Percentiles rank a stretch among this genome's conserved stretches.
These are phyloP conservation scores for Sarocladiaceae sp. DNA, from an alignment of 2,329 filamentous ascomycete species.

Conservation along the genomic window DNA sequence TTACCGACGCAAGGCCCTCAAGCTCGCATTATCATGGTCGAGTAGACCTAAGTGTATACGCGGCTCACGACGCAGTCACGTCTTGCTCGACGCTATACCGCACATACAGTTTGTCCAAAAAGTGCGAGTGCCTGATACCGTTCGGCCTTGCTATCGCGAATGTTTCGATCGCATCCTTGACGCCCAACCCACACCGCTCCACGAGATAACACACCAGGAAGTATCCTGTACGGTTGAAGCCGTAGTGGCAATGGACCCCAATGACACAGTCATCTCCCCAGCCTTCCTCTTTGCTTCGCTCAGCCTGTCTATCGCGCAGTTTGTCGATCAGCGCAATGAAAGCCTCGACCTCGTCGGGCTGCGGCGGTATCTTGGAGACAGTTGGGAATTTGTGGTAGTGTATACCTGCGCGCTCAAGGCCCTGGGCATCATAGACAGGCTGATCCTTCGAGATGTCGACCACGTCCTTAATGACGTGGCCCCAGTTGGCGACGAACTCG, in stretches of 20 bases:
- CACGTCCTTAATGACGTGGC: conserved; percentile 62
- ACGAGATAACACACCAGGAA: conserved; percentile 89
- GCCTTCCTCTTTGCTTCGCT: conserved; percentile 29
- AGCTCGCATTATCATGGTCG: too few relatives aligned
- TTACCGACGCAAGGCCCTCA: too few relatives aligned
- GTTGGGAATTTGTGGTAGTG: conserved; percentile 84
- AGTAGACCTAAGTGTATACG: too few relatives aligned
- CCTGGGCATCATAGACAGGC: conserved; percentile 78
- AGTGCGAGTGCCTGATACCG: conserved; percentile 85
- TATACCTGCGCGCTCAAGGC: conserved; percentile 59
- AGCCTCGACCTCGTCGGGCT: conserved; percentile 42
- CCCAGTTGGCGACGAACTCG: conserved; percentile 64
- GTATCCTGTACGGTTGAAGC: conserved; percentile 90
- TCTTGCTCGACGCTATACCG: conserved; percentile 50
- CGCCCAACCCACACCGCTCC: conserved; percentile 63
- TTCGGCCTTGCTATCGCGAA: conserved; percentile 69
- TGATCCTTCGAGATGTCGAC: conserved; percentile 88
- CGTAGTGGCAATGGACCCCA: conserved; percentile 91
- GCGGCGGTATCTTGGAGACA: conserved; percentile 82
- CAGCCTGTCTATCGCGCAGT: conserved; percentile 47
- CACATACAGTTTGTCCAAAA: conserved; percentile 76
- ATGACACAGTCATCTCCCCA: conserved; percentile 45
- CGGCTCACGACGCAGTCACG: neutral
- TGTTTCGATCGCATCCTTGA: conserved; percentile 71
- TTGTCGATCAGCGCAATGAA: conserved; percentile 54